Percentiles rank a stretch among this genome's conserved stretches.
phyloP scores from a whole-genome alignment of 2,329 filamentous ascomycete genomes.

The Ascocoryne sarcoides region DNA sequence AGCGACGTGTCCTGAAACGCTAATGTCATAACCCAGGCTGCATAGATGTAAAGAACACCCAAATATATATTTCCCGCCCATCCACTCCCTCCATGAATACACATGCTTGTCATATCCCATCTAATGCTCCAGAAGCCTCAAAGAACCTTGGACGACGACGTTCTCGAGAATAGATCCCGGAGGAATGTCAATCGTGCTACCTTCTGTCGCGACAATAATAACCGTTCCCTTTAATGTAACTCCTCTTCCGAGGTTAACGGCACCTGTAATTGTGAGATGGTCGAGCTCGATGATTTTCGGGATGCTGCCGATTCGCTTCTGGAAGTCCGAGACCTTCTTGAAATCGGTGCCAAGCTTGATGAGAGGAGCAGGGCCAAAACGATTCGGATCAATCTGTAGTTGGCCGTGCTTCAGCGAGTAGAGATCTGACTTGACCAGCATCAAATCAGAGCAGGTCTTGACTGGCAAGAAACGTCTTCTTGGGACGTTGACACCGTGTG shows the following conservation, averaged over 20 bases:
- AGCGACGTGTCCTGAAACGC: too few species aligned
- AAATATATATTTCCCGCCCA: too few species aligned
- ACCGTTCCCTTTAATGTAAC: constrained; percentile 97
- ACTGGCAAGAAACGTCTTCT: constrained; percentile 97
- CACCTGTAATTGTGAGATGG: constrained; percentile 94
- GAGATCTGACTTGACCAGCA: constrained; percentile 99
- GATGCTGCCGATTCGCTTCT: constrained; percentile 77
- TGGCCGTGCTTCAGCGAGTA: constrained; percentile 99
- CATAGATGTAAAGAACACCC: too few species aligned
- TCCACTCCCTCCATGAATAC: too few species aligned
- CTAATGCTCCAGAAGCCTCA: constrained; percentile 64
- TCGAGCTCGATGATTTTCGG: constrained; percentile 87
- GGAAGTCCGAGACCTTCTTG: constrained; percentile 99
- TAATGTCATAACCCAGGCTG: too few species aligned
- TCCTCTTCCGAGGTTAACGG: constrained; percentile 90
- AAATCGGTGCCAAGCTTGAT: constrained; percentile 99
- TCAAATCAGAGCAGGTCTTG: constrained; percentile 98
- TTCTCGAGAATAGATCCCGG: constrained; percentile 97
- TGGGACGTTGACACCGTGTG: constrained; percentile 97
- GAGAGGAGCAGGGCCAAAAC: constrained; percentile 90
- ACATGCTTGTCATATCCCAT: too few species aligned
- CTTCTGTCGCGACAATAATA: constrained; percentile 97
- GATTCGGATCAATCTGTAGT: constrained; percentile 90
- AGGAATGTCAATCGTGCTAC: constrained; percentile 94
- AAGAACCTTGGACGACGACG: constrained; percentile 94